phyloP scores from a whole-genome alignment of 1,284 basidiomycete genomes.

The Malassezia caprae region DNA sequence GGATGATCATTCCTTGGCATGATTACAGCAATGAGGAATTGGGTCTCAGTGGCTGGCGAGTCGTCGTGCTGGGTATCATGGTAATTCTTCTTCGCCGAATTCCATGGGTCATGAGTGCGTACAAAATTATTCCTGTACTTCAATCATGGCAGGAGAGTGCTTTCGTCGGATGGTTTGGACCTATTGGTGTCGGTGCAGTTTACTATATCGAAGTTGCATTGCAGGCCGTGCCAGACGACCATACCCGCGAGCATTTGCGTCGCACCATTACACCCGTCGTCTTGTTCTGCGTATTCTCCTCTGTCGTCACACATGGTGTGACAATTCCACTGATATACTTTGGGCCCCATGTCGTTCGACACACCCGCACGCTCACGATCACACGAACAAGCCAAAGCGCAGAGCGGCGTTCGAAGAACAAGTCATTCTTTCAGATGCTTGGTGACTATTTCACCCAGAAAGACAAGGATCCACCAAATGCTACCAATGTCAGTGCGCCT shows the following conservation, averaged over 20 bases:
- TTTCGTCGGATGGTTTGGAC: constrained; percentile 46
- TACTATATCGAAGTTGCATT: constrained; percentile 54
- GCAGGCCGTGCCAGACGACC: constrained; percentile 50
- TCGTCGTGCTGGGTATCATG: constrained; percentile 36
- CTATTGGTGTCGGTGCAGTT: constrained; percentile 49
- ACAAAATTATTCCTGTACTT: constrained; percentile 37
- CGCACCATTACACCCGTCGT: constrained; percentile 52
- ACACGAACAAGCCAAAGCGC: not conserved
- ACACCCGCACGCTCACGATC: constrained; percentile 1
- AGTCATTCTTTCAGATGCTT: not conserved
- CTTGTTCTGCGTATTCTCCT: constrained; percentile 53
- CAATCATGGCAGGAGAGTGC: constrained; percentile 31
- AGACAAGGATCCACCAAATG: not conserved
- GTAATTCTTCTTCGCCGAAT: constrained; percentile 38
- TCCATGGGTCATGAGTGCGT: constrained; percentile 36
- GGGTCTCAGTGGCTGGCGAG: constrained; percentile 35
- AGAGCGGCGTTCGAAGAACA: not conserved
- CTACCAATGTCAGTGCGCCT: not conserved
- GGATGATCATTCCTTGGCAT: constrained; percentile 48
- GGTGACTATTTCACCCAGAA: not conserved
- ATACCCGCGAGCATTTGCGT: constrained; percentile 47
- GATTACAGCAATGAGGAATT: constrained; percentile 22
- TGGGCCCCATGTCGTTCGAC: constrained; percentile 20
- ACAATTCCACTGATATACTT: constrained; percentile 44
- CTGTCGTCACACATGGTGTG: constrained; percentile 52